Evolutionary conservation across 495 filamentous ascomycete species (phyloP), one percentile per base, ranked within the genome.

Genomic region (Usnea hakonensis): DNA sequence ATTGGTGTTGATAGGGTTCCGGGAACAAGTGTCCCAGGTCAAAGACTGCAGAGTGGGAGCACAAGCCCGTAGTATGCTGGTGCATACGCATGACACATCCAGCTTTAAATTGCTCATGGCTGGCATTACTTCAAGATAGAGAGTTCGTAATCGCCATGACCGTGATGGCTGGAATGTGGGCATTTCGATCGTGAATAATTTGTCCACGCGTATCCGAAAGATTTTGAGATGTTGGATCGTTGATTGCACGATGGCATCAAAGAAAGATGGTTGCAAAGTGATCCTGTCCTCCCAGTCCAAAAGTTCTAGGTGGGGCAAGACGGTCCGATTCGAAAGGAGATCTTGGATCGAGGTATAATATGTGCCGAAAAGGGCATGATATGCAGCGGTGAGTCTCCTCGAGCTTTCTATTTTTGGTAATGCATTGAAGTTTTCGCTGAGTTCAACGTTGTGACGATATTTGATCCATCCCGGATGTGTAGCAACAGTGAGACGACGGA

Each of bases 221-320:
- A 65, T 32, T 2, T 53, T 41, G 5, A 57, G 58, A 33, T 61
- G 58, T 32, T 60, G 46, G 30, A 63, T 53, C n/a, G 16, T 21
- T 11, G 60, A 55, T 35, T 28, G 26, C 16, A 23, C 41, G 33
- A 55, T 11, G n/a, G 5, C 36, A 23, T 44, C 13, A 21, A 62
- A 61, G 14, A 65, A 65, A 5, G 36, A 55, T 1, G 17, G 58
- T 10, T 17, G 48, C 13, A 62, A 32, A n/a, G 17, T 17, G 30
- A 28, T 28, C 9, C 1, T 38, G 2, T 63, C 60, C 37, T 36
- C 30, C 59, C 58, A 58, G 33, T 52, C 16, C 19, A 66, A 11
- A 10, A 1, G 26, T 40, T 66, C 64, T 3, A 66, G 41, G 53
- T 66, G 43, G 5, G 60, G 64, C 21, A 66, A 44, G 14, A 37